A percentile compares a stretch with the other conserved stretches of the same genome.
Conservation (phyloP, 805 yeast genomes). For the Candida oleophila region DNA sequence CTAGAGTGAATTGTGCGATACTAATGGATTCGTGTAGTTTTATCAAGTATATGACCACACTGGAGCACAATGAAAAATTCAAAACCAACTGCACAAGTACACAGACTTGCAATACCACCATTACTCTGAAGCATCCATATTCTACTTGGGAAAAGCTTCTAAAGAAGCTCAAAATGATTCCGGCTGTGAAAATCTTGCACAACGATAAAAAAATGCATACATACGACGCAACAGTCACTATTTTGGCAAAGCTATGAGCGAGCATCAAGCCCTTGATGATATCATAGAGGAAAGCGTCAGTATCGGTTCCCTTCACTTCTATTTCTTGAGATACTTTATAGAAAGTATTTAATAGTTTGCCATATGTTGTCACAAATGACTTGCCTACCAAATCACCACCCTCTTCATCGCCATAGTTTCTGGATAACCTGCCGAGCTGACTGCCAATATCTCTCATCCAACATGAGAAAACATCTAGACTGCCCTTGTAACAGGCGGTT, state of each 20-base stretch:
- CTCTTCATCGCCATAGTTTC: conserved; percentile 30
- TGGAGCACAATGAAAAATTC: not conserved
- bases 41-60: not conserved
- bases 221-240: not conserved
- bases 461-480: conserved; percentile 46
- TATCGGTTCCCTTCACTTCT: not conserved
- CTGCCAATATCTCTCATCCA: conserved; percentile 51
- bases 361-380: conserved; percentile 39
- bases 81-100: not conserved
- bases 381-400: conserved; percentile 38
- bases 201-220: not conserved
- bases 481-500: conserved; percentile 29
- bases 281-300: not conserved
- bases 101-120: not conserved
- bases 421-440: conserved; percentile 42
- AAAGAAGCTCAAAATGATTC: not conserved
- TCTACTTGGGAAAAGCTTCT: not conserved
- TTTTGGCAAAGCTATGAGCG: not conserved
- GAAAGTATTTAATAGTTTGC: not conserved
- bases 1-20: not conserved
- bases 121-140: not conserved
- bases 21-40: not conserved
- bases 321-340: conserved; percentile 23
- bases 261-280: not conserved
- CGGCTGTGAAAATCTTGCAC: not conserved